Conservation (phyloP, 768 basidiomycete genomes). For the Suillus tomentosus region DNA sequence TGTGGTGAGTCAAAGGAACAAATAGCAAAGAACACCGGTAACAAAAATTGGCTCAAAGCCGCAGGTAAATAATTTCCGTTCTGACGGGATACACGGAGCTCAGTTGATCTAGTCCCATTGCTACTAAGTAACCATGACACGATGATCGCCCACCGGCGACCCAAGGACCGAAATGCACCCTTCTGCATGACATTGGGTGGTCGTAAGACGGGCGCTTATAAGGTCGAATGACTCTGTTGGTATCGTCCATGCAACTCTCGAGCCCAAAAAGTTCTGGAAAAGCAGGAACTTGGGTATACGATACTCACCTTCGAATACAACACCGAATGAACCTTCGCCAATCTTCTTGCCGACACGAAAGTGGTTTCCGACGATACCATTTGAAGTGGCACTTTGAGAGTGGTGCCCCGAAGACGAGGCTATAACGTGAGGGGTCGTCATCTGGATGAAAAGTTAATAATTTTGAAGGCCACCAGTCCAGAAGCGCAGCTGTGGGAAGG, state of each 20-base stretch:
- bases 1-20: slow-evolving; percentile 18
- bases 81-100: slow-evolving; percentile 13
- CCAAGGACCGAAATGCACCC: slow-evolving; percentile 13
- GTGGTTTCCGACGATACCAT: slow-evolving; percentile 77
- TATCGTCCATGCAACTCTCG: slow-evolving; percentile 7
- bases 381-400: slow-evolving; percentile 60
- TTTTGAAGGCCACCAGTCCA: slow-evolving; percentile 32
- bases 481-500: slow-evolving; percentile 24
- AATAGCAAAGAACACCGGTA: slow-evolving; percentile 1
- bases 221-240: slow-evolving; percentile 11
- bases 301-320: slow-evolving; percentile 87
- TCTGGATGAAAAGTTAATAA: slow-evolving; percentile 29
- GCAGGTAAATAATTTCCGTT: slow-evolving; percentile 11
- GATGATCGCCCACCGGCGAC: slow-evolving; percentile 1
- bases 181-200: slow-evolving; percentile 11
- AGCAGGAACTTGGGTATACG: background rate
- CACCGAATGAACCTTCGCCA: slow-evolving; percentile 98
- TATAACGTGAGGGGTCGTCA: slow-evolving; percentile 85
- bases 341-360: slow-evolving; percentile 97
- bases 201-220: slow-evolving; percentile 19
- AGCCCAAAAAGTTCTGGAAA: slow-evolving; percentile 11
- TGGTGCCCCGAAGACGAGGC: slow-evolving; percentile 75
- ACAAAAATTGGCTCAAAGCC: background rate
- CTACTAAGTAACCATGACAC: slow-evolving; percentile 3
- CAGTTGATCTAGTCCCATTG: slow-evolving; percentile 13